Evolutionary conservation across 306 rosid species (phyloP).

Genomic region (Lotus japonicus): DNA sequence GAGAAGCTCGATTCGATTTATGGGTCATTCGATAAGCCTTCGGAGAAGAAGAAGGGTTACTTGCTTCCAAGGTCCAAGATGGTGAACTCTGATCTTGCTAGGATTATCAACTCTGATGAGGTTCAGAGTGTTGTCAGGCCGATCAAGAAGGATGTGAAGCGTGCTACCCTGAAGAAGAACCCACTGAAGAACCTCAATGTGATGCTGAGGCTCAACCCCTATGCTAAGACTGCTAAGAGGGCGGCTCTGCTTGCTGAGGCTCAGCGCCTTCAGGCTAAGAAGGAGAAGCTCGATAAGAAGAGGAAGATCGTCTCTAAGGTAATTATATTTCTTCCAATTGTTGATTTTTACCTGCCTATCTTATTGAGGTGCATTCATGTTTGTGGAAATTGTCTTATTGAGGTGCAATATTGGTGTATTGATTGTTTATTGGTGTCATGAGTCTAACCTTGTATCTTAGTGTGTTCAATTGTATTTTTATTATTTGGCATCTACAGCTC

Average conservation of each 20-base stretch:
- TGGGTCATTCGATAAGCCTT: slow-evolving; percentile 63
- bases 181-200: slow-evolving; percentile 70
- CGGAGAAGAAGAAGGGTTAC: slow-evolving; percentile 71
- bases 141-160: slow-evolving; percentile 50
- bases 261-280: slow-evolving; percentile 63
- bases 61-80: slow-evolving; percentile 71
- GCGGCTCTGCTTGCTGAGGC: slow-evolving; percentile 75
- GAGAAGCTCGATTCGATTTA: slow-evolving; percentile 84
- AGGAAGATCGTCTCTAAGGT: slow-evolving; percentile 64
- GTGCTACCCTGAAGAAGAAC: slow-evolving; percentile 73
- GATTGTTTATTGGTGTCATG: neutral
- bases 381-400: too few species aligned
- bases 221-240: slow-evolving; percentile 77
- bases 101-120: slow-evolving; percentile 89
- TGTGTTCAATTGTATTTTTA: too few species aligned
- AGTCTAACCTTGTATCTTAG: neutral
- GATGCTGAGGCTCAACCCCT: slow-evolving; percentile 67
- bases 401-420: too few species aligned
- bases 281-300: slow-evolving; percentile 84
- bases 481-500: neutral
- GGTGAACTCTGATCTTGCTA: slow-evolving; percentile 62
- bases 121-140: slow-evolving; percentile 80
- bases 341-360: neutral
- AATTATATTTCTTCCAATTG: neutral
- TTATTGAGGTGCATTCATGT: neutral